Evolutionary conservation across 2,329 filamentous ascomycete species (phyloP), one percentile per base, ranked within the genome.

Genomic region (Akanthomyces muscarius): DNA sequence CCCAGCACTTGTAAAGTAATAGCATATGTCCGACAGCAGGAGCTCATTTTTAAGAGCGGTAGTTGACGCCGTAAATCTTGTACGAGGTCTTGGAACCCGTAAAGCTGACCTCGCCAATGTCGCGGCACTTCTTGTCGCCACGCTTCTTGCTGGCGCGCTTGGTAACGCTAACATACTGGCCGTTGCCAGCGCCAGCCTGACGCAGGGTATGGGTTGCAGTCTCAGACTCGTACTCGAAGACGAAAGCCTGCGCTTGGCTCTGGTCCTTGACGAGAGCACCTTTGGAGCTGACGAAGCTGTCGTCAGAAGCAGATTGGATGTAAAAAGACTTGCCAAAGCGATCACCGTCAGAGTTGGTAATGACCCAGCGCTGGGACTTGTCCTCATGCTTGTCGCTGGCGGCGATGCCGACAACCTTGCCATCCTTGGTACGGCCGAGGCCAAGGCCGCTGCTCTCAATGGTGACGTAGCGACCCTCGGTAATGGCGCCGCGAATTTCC

Each of bases 401-500:
- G 7, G n/a, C n/a, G 4, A 66, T 45, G 14, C 60, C 51, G 45
- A 61, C 61, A 4, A 65, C 62, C 3, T 70, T 66, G 1, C 69
- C 56, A 1, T 72, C 74, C 4, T 75, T 72, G 47, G 66, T 23
- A 64, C 70, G 64, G 54, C 72, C 57, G 14, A 83, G 73, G 1
- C 79, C 80, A 30, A 68, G 72, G 18, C 78, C 78, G 28, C 71
- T 69, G 61, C 38, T 64, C 69, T 83, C 81, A 62, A 84, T 81
- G 2, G 79, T 78, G 18, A 85, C 72, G 66, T 79, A 83, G 33
- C 81, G 79, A 23, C 82, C 83, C 68, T 85, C 82, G 13, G 80
- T 84, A 25, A 84, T 71, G 23, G 76, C 72, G 4, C 82, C 82
- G 6, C 82, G 73, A n/a, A 81, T 75, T 47, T 73, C 69, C 70